Conservation (phyloP, 2,329 filamentous ascomycete genomes). For the Cytospora leucostoma region DNA sequence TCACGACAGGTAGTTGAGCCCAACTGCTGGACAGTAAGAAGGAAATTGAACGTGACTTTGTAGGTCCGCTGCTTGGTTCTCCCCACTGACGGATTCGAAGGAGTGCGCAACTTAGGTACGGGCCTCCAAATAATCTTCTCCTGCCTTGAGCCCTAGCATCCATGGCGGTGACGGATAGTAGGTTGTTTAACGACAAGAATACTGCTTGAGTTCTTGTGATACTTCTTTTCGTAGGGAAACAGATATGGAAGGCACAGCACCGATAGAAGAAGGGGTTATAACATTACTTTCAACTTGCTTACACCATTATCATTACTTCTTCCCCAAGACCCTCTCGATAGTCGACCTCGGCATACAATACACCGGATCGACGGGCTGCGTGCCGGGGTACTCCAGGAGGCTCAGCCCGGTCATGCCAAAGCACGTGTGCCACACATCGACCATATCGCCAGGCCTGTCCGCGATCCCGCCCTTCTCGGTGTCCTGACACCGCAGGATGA, state of each 20-base stretch:
- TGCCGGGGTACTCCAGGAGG: slow-evolving; percentile 73
- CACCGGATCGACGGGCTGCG: slow-evolving; percentile 81
- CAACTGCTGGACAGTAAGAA: not conserved
- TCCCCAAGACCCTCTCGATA: slow-evolving; percentile 58
- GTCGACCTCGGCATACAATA: slow-evolving; percentile 80
- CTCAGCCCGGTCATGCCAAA: slow-evolving; percentile 90
- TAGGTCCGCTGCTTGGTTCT: slow-evolving; percentile 19
- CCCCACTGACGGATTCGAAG: slow-evolving; percentile 4
- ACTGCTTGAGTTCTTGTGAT: not conserved
- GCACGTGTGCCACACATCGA: slow-evolving; percentile 93
- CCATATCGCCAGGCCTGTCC: slow-evolving; percentile 89
- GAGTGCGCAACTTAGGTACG: slow-evolving; percentile 19
- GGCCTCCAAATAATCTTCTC: slow-evolving; percentile 53
- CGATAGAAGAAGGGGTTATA: slow-evolving; percentile 15
- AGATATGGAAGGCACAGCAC: not conserved
- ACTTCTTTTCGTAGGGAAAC: not conserved
- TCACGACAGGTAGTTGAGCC: not conserved
- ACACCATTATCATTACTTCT: slow-evolving; percentile 32
- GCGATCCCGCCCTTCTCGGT: slow-evolving; percentile 80
- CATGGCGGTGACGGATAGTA: slow-evolving; percentile 51
- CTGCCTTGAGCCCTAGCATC: slow-evolving; percentile 70
- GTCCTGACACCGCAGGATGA: slow-evolving; percentile 90
- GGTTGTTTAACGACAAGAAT: slow-evolving; percentile 70
- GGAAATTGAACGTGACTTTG: not conserved
- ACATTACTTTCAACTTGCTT: slow-evolving; percentile 3